Evolutionary conservation across 139 green algal species (phyloP), one percentile per base, ranked within the genome.

Genomic region (Desmodesmus armatus): DNA sequence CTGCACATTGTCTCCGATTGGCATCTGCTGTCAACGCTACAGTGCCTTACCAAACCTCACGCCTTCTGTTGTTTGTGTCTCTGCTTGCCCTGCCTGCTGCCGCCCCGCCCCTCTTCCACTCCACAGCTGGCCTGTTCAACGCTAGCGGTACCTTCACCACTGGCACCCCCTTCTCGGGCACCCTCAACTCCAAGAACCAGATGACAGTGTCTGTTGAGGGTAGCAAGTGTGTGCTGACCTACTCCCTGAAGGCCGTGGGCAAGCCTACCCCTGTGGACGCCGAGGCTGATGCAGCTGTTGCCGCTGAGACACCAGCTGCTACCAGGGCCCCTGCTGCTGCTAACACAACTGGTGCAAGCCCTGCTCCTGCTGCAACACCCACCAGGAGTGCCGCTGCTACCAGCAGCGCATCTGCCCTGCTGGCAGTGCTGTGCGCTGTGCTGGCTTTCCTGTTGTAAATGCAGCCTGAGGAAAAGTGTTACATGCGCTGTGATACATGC

Each of bases 201-300:
- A 43, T 82, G 40, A 71, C 75, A 11, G 75, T 82, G 9, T 40
- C 49, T 39, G 53, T 82, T 6, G 75, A 21, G 2, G 53, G 35
- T 19, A 71, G 70, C 40, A 47, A 51, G 5, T 82, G 75, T 53
- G 27, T 53, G 35, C 75, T 82, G 9, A 62, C 44, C n/a, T 82
- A 82, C 53, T n/a, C 33, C 35, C 9, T 62, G 19, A 51, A 70
- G 53, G 39, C 4, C 21, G 35, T 75, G 2, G 37, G 35, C 67
- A 75, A 75, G 37, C 19, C 67, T 13, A 37, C 13, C 2, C 3
- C 62, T 19, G 31, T 31, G 15, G 27, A 29, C 31, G 62, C 62
- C 23, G 62, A 17, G 5, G 62, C 62, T 29, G 29, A 17, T 7
- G 29, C 29, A 13, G 62, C 62, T 23, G 23, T 17, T 71, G 29